phyloP scores from a whole-genome alignment of 192 early-diverging fungal species.

The Coemansia sp. region DNA sequence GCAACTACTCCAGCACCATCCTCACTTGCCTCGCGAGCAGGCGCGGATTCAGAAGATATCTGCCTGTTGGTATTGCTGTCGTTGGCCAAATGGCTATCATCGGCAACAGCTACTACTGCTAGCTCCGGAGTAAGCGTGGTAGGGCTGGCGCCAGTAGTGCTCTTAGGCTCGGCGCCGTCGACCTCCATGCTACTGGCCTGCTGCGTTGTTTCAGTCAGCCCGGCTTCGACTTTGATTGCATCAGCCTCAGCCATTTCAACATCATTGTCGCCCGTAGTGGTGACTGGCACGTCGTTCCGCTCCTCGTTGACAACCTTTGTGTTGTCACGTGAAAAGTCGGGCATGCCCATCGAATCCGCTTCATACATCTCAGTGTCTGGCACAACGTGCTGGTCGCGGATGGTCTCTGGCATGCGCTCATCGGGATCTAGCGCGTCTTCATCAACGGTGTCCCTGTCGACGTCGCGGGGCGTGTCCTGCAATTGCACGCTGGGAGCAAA shows the following conservation, averaged over 20 bases:
- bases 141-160: background rate
- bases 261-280: background rate
- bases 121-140: background rate
- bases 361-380: constrained; percentile 55
- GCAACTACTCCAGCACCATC: background rate
- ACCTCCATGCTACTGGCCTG: background rate
- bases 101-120: background rate
- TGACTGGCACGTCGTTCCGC: constrained; percentile 11
- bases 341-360: constrained; percentile 47
- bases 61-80: background rate
- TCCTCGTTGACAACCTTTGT: constrained; percentile 50
- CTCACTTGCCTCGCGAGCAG: background rate
- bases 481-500: constrained; percentile 63
- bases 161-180: constrained; percentile 1
- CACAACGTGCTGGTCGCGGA: constrained; percentile 50
- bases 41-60: background rate
- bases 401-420: constrained; percentile 48
- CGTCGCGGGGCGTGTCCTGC: constrained; percentile 53
- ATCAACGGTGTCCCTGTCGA: constrained; percentile 37
- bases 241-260: constrained; percentile 30
- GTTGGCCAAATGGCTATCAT: background rate
- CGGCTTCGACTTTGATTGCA: background rate
- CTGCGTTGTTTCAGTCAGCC: background rate
- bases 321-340: constrained; percentile 24
- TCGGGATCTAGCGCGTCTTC: constrained; percentile 51